Percentiles rank a stretch among this genome's conserved stretches.
phyloP scores from a whole-genome alignment of 805 yeast genomes.

The Nakazawaea laoshanensis region DNA sequence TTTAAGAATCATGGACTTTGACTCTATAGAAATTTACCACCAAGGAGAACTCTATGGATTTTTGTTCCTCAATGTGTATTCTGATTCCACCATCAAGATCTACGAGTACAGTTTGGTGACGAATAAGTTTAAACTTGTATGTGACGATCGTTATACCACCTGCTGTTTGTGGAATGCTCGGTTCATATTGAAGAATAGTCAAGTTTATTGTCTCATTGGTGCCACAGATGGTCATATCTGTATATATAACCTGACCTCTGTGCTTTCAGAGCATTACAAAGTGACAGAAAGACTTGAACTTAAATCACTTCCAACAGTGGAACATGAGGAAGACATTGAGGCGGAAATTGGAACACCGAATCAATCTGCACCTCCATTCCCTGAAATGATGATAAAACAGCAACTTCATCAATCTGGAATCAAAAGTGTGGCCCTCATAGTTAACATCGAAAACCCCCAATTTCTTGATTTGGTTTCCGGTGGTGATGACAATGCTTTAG shows the following conservation, averaged over 20 bases:
- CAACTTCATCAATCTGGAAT: conserved; percentile 82
- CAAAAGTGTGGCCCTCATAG: conserved; percentile 40
- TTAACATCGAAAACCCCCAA: conserved; percentile 5
- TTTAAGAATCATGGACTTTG: conserved; percentile 84
- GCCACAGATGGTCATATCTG: conserved; percentile 81
- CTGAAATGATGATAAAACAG: conserved; percentile 27
- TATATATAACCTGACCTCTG: conserved; percentile 43
- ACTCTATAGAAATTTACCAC: conserved; percentile 29
- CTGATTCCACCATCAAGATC: conserved; percentile 69
- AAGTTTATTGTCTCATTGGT: conserved; percentile 38
- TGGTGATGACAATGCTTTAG: conserved; percentile 86
- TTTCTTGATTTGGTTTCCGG: conserved; percentile 50
- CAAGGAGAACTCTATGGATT: conserved; percentile 29
- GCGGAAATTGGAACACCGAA: conserved; percentile 5
- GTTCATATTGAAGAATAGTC: conserved; percentile 25
- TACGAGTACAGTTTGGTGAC: conserved; percentile 41
- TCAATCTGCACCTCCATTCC: conserved; percentile 13
- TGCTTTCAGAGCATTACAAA: not conserved
- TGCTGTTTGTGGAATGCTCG: conserved; percentile 70
- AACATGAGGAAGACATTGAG: conserved; percentile 2
- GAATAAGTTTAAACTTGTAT: conserved; percentile 32
- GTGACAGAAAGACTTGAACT: not conserved
- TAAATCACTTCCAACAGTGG: no score
- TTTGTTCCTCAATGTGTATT: conserved; percentile 64
- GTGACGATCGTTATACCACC: conserved; percentile 49